Evolutionary conservation across 257 asterid genomes (phyloP).

Genomic region (Salvia miltiorrhiza): DNA sequence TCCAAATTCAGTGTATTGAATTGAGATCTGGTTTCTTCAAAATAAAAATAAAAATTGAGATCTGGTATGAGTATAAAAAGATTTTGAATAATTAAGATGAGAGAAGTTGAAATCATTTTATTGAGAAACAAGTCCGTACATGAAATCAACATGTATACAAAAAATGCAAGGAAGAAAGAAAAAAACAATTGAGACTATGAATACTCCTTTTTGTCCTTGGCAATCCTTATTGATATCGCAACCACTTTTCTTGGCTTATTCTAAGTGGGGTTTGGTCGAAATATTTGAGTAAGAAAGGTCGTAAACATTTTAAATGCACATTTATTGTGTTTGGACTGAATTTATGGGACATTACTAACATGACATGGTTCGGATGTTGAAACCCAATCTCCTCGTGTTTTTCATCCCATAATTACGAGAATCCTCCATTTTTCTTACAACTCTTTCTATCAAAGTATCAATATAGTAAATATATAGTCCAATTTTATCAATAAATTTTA

Average conservation of each 20-base stretch:
- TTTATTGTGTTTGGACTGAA: slow-evolving; percentile 25
- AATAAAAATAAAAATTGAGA: no score
- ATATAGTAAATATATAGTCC: no score
- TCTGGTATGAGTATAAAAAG: no score
- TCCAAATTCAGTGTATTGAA: no score
- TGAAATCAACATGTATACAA: background rate
- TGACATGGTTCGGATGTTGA: slow-evolving; percentile 1
- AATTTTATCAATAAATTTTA: no score
- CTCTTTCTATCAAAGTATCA: no score
- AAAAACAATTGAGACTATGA: background rate
- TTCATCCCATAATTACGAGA: background rate
- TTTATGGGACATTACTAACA: slow-evolving; percentile 25
- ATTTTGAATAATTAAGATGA: no score
- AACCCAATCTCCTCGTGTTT: slow-evolving; percentile 14
- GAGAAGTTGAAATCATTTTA: background rate
- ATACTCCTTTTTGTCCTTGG: slow-evolving; percentile 10
- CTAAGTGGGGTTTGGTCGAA: slow-evolving; percentile 9
- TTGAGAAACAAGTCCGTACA: background rate
- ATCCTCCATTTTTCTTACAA: background rate
- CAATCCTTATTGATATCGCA: slow-evolving; percentile 26
- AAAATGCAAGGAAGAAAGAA: background rate
- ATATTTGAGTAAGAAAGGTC: slow-evolving; percentile 12
- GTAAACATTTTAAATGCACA: slow-evolving; percentile 19
- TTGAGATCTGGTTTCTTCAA: no score
- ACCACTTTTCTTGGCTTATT: slow-evolving; percentile 31